Base-by-base conservation (phyloP, 345 rosid genomes). In the Gossypium rotundifolium region DNA sequence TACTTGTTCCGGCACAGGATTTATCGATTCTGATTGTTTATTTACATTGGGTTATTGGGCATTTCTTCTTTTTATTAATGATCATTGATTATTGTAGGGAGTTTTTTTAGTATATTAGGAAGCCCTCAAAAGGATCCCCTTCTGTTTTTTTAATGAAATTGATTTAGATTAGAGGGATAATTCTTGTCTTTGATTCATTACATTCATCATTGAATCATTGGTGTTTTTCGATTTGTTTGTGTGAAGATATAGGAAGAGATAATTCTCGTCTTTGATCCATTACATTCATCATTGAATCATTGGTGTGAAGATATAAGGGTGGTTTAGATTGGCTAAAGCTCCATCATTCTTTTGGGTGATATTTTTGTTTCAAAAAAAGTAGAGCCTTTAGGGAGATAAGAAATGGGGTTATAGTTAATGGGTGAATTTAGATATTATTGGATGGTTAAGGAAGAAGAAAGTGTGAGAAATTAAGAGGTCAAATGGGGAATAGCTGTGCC, bases 321-420 rank as follows among this genome's bases (percentile, higher is more conserved):
- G 60, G 46, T 70, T 25, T 51, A 9, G 18, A 68, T 48, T 68
- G 58, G 58, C 72, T 52, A 51, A 17, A 52, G 3, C 11, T 52
- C 27, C 46, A 11, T 29, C 25, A 12, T 59, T 69, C 51, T 9
- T 51, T 0, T 33, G 38, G 38, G 48, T 67, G 40, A 4, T 68
- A 14, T 68, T 68, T 63, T 23, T 57, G 13, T 18, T 20, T 57
- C 2, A 8, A 23, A 25, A 48, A 1, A 25, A 22, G 17, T 18
- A 38, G 13, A 18, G 49, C 51, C 67, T 72, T 10, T 20, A 2
- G 51, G 11, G 42, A 64, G 62, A 62, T 16, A 57, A 61, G 71
- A 60, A 60, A 79, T 71, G 61, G 73, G 69, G 72, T 23, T 66
- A 63, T 71, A n/a, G 79, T 25, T 48, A 27, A 66, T 57, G 29